phyloP scores from a whole-genome alignment of 2,329 filamentous ascomycete species.

The Fusarium hainanense region DNA sequence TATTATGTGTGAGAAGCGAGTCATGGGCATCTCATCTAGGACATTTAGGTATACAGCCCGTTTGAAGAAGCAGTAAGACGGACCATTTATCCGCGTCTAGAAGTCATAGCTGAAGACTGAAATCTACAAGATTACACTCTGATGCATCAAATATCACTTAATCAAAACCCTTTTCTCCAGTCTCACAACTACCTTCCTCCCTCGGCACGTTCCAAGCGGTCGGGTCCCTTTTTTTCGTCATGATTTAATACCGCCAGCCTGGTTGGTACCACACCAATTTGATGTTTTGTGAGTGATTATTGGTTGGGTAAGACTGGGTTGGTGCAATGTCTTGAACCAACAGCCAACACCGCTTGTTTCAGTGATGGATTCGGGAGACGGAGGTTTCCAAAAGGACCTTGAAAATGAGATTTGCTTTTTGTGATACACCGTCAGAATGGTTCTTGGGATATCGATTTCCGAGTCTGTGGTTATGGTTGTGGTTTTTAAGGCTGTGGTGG shows the following conservation, averaged over 20 bases:
- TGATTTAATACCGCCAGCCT: constrained; percentile 8
- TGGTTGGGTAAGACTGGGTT: neutral
- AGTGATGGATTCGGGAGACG: neutral
- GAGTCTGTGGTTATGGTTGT: neutral
- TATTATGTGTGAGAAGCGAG: neutral
- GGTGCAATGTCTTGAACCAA: constrained; percentile 2
- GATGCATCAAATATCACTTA: too few species aligned
- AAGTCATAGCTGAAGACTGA: neutral
- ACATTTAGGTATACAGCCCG: constrained; percentile 6
- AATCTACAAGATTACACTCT: neutral
- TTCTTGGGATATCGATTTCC: neutral
- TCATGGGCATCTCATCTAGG: neutral
- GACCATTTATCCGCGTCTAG: constrained; percentile 7
- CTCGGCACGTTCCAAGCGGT: constrained; percentile 16
- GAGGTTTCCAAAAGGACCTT: constrained; percentile 24
- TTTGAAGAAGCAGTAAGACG: constrained; percentile 23
- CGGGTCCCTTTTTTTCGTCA: constrained; percentile 2
- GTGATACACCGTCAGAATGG: neutral
- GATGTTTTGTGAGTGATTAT: neutral
- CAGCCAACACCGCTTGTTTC: constrained; percentile 29
- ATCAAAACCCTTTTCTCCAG: neutral
- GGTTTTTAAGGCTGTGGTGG: neutral
- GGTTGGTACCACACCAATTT: constrained; percentile 19
- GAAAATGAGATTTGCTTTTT: constrained; percentile 15
- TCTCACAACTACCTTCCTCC: constrained; percentile 11